phyloP scores from a whole-genome alignment of 2,329 filamentous ascomycete species.

The Penicillium sumatraense region DNA sequence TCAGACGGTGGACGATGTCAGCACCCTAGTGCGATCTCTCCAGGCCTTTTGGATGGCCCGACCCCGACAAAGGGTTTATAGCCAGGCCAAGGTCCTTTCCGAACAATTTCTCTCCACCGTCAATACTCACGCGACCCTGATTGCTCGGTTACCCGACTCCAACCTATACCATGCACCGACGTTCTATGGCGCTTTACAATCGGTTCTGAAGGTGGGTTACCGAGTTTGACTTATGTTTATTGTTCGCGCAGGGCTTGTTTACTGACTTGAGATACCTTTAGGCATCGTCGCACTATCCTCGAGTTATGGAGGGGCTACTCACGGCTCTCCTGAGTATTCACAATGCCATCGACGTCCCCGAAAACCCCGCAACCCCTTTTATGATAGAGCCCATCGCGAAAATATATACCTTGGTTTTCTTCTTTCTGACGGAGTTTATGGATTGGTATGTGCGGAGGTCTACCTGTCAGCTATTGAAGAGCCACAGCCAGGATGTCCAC shows the following conservation, averaged over 20 bases:
- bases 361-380: slow-evolving; percentile 13
- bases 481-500: slow-evolving; percentile 41
- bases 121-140: slow-evolving; percentile 31
- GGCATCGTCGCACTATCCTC: slow-evolving; percentile 42
- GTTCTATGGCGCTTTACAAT: slow-evolving; percentile 42
- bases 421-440: slow-evolving; percentile 44
- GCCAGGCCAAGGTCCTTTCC: slow-evolving; percentile 30
- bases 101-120: slow-evolving; percentile 35
- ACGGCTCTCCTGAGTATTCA: slow-evolving; percentile 39
- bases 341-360: slow-evolving; percentile 28
- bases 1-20: slow-evolving; percentile 35
- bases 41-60: slow-evolving; percentile 35
- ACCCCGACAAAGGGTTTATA: slow-evolving; percentile 31
- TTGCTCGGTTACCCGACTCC: slow-evolving; percentile 32
- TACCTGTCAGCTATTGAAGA: slow-evolving; percentile 40
- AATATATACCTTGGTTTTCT: slow-evolving; percentile 41
- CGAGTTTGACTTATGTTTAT: neutral
- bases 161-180: slow-evolving; percentile 35
- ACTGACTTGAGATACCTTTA: slow-evolving; percentile 17
- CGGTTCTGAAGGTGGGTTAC: slow-evolving; percentile 39
- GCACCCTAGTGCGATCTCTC: slow-evolving; percentile 30
- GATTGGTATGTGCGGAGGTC: slow-evolving; percentile 42
- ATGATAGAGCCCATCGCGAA: slow-evolving; percentile 29
- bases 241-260: neutral
- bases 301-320: slow-evolving; percentile 39